Evolutionary conservation across 345 rosid species (phyloP).

Genomic region (Lepidium africanum): DNA sequence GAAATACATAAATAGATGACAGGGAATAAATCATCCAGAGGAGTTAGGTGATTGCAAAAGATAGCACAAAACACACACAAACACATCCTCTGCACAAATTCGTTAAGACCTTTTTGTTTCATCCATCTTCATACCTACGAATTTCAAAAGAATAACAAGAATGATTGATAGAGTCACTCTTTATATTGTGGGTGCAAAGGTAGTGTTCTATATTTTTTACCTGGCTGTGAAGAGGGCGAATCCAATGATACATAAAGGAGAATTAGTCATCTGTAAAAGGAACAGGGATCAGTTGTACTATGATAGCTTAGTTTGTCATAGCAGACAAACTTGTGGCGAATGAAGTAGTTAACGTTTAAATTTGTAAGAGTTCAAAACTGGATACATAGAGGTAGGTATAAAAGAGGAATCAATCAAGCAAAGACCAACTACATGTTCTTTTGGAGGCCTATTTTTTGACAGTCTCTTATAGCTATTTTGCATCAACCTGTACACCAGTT

Average conservation of each 20-base stretch:
- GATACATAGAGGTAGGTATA: background rate
- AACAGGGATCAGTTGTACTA: background rate
- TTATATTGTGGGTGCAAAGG: background rate
- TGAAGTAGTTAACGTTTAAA: background rate
- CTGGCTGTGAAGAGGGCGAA: slow-evolving; percentile 18
- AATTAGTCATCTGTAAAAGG: slow-evolving; percentile 23
- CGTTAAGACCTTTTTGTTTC: slow-evolving; percentile 8
- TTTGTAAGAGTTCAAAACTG: background rate
- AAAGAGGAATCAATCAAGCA: background rate
- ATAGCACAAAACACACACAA: slow-evolving; percentile 12
- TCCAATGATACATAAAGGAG: background rate
- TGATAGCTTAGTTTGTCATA: background rate
- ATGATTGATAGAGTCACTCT: background rate
- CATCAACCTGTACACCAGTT: background rate
- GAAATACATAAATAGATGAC: background rate
- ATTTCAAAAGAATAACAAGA: background rate
- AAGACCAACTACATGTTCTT: background rate
- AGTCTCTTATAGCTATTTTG: background rate
- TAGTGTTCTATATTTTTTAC: background rate
- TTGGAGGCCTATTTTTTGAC: background rate
- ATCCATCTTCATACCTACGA: background rate
- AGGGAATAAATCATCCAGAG: background rate
- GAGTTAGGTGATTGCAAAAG: background rate
- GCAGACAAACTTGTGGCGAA: background rate
- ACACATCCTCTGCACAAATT: slow-evolving; percentile 20